Conservation (phyloP, 306 rosid species). For the Macrotyloma uniflorum region DNA sequence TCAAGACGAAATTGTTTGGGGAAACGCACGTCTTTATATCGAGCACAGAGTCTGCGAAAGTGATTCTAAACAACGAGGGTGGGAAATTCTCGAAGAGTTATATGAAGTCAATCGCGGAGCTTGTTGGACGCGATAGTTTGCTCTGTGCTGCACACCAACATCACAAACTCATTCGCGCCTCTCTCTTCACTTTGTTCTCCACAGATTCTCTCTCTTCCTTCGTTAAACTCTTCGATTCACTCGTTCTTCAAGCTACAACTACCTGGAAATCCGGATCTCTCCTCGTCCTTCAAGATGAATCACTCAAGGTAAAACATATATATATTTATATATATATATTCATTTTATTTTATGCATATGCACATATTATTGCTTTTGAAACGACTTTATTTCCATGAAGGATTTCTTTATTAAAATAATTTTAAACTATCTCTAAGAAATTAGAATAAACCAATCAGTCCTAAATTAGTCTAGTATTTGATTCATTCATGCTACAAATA, state of each 20-base stretch:
- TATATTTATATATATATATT: no score
- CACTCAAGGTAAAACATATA: slow-evolving; percentile 71
- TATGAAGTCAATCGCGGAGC: slow-evolving; percentile 62
- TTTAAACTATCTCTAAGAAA: no score
- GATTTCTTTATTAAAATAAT: no score
- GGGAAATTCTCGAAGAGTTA: slow-evolving; percentile 75
- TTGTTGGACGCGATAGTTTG: slow-evolving; percentile 69
- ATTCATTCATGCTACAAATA: no score
- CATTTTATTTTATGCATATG: no score
- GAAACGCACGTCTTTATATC: slow-evolving; percentile 77
- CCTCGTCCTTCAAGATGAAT: slow-evolving; percentile 61
- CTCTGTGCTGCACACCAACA: slow-evolving; percentile 64
- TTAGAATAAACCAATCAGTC: no score
- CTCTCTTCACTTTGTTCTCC: slow-evolving; percentile 58
- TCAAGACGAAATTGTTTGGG: slow-evolving; percentile 75
- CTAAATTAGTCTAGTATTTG: no score
- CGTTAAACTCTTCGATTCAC: slow-evolving; percentile 57
- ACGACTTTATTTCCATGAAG: no score
- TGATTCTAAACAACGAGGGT: slow-evolving; percentile 59
- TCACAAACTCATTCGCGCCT: slow-evolving; percentile 69
- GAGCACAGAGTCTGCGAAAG: slow-evolving; percentile 63
- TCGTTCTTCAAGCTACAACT: slow-evolving; percentile 46
- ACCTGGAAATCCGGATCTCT: slow-evolving; percentile 58
- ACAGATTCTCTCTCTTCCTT: slow-evolving; percentile 46
- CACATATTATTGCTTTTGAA: no score